These are phyloP conservation scores for Diphasiastrum complanatum DNA, from an alignment of 83 land plant genomes.

Conservation along the genomic window DNA sequence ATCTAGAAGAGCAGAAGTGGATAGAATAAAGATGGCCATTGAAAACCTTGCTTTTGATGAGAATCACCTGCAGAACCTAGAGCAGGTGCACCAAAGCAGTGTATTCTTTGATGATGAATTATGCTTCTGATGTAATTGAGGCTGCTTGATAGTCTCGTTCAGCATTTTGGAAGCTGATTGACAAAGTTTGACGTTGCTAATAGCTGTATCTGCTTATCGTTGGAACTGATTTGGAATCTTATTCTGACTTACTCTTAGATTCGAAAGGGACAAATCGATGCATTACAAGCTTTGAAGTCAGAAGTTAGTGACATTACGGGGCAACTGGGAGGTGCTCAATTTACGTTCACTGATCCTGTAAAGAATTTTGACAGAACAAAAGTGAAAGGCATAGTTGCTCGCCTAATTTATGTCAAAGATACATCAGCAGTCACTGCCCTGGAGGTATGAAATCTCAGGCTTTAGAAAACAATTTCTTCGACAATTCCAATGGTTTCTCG, in stretches of 20 bases:
- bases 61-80: slow-evolving; percentile 68
- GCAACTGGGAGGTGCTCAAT: slow-evolving; percentile 62
- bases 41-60: slow-evolving; percentile 57
- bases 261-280: slow-evolving; percentile 48
- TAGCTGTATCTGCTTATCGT: slow-evolving; percentile 5
- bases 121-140: neutral
- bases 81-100: neutral
- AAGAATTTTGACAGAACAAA: slow-evolving; percentile 77
- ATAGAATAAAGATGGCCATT: slow-evolving; percentile 49
- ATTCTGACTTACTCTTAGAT: slow-evolving; percentile 37
- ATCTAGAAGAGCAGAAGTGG: slow-evolving; percentile 58
- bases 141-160: slow-evolving; percentile 4
- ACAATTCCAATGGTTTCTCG: no score
- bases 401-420: slow-evolving; percentile 85
- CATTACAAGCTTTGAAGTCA: slow-evolving; percentile 60
- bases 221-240: neutral
- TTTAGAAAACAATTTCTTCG: no score
- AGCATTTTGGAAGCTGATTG: no score
- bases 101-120: neutral
- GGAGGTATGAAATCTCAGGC: slow-evolving; percentile 62
- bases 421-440: slow-evolving; percentile 77
- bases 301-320: slow-evolving; percentile 63
- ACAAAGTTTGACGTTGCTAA: neutral
- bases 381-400: slow-evolving; percentile 97
- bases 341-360: slow-evolving; percentile 66